Evolutionary conservation across 2,329 filamentous ascomycete genomes (phyloP).

Genomic region (Pyricularia pennisetigena): DNA sequence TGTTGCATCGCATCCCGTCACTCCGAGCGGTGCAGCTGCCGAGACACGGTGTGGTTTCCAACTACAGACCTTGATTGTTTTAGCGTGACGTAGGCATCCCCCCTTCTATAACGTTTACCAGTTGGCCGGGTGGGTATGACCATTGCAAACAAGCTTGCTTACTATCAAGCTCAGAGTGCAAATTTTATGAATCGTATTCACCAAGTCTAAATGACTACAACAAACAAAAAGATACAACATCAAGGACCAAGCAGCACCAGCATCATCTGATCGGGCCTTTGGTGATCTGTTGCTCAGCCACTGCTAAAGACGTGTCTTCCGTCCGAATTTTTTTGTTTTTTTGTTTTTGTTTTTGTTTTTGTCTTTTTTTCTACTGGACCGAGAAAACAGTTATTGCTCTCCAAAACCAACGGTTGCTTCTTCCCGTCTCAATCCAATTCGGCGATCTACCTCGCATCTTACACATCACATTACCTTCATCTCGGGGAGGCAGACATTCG

Average conservation of each 20-base stretch:
- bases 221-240: not conserved
- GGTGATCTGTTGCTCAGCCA: not conserved
- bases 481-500: not conserved
- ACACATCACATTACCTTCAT: not conserved
- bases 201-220: not conserved
- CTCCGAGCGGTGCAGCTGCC: not conserved
- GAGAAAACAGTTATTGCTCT: not conserved
- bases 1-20: not conserved
- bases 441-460: not conserved
- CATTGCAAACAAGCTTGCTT: not conserved
- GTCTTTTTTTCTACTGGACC: not conserved
- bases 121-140: not conserved
- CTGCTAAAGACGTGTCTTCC: not conserved
- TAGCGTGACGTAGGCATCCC: not conserved
- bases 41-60: not conserved
- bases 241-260: not conserved
- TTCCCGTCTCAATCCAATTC: not conserved
- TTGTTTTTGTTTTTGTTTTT: too few relatives aligned
- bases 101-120: not conserved
- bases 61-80: not conserved
- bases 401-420: not conserved
- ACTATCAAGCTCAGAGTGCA: not conserved
- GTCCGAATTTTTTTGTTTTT: too few relatives aligned
- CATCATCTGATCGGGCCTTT: not conserved
- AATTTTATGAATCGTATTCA: not conserved